Evolutionary conservation across 352 stramenopile genomes (phyloP).

Genomic region (Pythium myriotylum): DNA sequence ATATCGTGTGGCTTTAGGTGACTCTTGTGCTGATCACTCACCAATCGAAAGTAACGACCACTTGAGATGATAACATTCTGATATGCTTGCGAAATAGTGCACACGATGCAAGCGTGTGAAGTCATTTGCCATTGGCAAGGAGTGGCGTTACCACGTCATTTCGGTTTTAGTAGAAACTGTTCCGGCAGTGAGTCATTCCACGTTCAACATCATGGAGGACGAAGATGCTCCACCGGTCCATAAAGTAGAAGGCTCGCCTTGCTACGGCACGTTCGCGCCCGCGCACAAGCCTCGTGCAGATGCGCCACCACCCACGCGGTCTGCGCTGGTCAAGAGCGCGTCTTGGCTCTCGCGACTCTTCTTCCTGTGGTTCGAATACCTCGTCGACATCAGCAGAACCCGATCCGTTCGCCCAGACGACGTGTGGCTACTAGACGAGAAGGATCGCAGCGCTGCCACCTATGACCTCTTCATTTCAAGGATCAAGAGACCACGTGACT

Average conservation of each 20-base stretch:
- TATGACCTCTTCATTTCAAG: constrained; percentile 13
- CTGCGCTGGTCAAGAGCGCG: neutral
- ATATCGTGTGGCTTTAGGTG: too few relatives aligned
- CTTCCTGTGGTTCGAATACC: constrained; percentile 23
- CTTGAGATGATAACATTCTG: too few relatives aligned
- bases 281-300: neutral
- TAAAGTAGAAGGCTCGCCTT: neutral
- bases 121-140: too few relatives aligned
- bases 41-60: too few relatives aligned
- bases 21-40: too few relatives aligned
- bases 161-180: neutral
- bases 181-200: neutral
- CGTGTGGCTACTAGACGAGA: constrained; percentile 7
- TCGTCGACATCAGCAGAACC: constrained; percentile 8
- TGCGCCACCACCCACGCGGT: neutral
- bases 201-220: neutral
- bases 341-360: constrained; percentile 9
- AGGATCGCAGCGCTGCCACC: constrained; percentile 20
- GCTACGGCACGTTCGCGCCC: constrained; percentile 15
- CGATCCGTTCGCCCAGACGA: constrained; percentile 3
- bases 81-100: too few relatives aligned
- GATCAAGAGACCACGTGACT: constrained; percentile 1
- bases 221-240: too few relatives aligned
- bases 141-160: too few relatives aligned
- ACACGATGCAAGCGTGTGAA: too few relatives aligned